Base-by-base conservation (phyloP, 352 stramenopile genomes). In the Blastocystis sp. region DNA sequence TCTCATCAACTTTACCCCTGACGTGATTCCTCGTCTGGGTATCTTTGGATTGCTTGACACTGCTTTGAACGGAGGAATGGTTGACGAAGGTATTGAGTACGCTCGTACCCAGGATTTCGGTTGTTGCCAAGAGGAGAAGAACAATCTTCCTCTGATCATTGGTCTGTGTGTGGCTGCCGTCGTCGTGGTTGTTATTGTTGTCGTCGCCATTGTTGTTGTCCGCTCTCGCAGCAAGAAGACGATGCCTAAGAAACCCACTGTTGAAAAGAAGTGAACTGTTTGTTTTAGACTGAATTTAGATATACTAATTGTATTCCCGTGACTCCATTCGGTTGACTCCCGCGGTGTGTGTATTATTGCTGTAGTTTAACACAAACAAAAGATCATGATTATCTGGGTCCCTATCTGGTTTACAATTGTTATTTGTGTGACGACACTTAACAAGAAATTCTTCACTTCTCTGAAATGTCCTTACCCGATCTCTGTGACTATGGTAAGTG, bases 391-490 rank as follows among this genome's bases (percentile, higher is more conserved):
- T 29, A 78, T 78, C 35, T 87, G 77, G 77, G 29, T 87, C 19
- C 59, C 65, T 4, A 87, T 87, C 56, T 87, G 77, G 77, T 87
- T 87, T 65, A 42, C 46, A 9, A 74, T 87, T 24, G 77, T 87
- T 6, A 87, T 87, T 49, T 39, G 54, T 29, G 77, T 87, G 77
- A 87, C 77, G 29, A 61, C 52, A 0, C 57, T 87, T 37, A 87
- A 87, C 27, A 87, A 87, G 52, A 87, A 51, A 39, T 56, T 87
- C 14, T 87, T 87, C 65, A 78, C 77, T 73, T 78, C 59, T 16
- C 32, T 87, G 42, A 74, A 52, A 1, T 87, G 77, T 51, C 54
- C 77, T 11, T 87, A 56, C 35, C 77, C 77, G 27, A 24, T 87
- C 9, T 75, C 77, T 14, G 74, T 87, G 19, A 87, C 77, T 11